These are phyloP conservation scores for Bryoerythrophyllum caledonicum DNA, from an alignment of 225 moss, liverwort and hornwort genomes.

Conservation along the genomic window DNA sequence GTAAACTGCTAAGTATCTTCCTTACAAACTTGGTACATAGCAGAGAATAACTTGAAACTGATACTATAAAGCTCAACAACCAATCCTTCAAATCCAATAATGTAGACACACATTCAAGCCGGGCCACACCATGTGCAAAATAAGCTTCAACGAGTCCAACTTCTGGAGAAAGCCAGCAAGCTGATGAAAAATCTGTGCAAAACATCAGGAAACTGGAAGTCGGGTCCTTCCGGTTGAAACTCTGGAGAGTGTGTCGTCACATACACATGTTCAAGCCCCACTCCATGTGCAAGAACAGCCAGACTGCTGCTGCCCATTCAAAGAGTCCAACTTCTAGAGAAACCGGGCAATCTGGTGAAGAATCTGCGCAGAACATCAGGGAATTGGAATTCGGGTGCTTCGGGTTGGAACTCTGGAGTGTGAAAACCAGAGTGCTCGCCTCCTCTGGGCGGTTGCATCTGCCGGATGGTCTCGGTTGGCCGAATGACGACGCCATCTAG, in stretches of 20 bases:
- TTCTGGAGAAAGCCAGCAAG: no score
- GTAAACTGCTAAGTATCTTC: no score
- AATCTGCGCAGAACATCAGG: slow-evolving; percentile 26
- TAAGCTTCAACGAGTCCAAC: no score
- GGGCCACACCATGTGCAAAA: no score
- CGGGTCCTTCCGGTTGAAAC: no score
- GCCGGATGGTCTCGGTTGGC: slow-evolving; percentile 23
- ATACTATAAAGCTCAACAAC: background rate
- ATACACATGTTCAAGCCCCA: no score
- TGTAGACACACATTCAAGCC: background rate
- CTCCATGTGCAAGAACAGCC: no score
- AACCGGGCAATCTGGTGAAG: slow-evolving; percentile 13
- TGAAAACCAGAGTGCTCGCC: slow-evolving; percentile 11
- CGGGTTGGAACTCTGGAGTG: slow-evolving; percentile 31
- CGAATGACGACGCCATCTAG: slow-evolving; percentile 43
- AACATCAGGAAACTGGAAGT: no score
- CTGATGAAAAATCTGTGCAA: no score
- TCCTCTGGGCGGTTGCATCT: background rate
- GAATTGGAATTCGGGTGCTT: slow-evolving; percentile 9
- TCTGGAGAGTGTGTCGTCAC: no score
- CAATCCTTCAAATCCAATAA: background rate
- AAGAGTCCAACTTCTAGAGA: slow-evolving; percentile 19
- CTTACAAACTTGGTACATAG: no score
- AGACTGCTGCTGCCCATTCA: background rate
- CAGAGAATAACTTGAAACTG: background rate